A percentile compares a stretch with the other conserved stretches of the same genome.
Evolutionary conservation across 345 rosid species (phyloP).

Genomic region (Brassica cretica): DNA sequence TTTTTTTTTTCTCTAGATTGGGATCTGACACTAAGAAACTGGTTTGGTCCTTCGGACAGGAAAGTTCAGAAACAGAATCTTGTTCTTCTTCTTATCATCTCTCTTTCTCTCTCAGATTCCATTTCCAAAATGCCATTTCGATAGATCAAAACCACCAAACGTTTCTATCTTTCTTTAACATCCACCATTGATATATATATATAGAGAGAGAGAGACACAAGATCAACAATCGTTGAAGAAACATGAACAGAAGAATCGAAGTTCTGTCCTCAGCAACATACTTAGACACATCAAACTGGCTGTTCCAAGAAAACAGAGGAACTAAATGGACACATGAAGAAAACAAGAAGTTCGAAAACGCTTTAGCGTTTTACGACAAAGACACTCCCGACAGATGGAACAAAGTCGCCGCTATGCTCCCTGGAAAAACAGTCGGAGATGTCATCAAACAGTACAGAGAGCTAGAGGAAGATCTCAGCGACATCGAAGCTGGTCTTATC

Average conservation of each 20-base stretch:
- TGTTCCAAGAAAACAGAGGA: slow-evolving; percentile 42
- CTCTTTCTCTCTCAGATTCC: slow-evolving; percentile 50
- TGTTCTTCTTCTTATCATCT: slow-evolving; percentile 22
- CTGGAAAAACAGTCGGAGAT: slow-evolving; percentile 89
- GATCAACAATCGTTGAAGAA: slow-evolving; percentile 12
- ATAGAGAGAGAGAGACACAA: background rate
- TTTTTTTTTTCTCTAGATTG: slow-evolving; percentile 8
- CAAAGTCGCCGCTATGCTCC: slow-evolving; percentile 85
- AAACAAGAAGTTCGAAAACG: slow-evolving; percentile 92
- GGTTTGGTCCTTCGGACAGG: slow-evolving; percentile 26
- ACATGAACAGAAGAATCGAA: slow-evolving; percentile 60
- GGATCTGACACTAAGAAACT: slow-evolving; percentile 30
- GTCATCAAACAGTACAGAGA: slow-evolving; percentile 88
- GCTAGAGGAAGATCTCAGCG: slow-evolving; percentile 87
- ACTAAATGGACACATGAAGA: slow-evolving; percentile 88
- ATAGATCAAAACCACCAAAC: background rate
- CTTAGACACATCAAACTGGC: slow-evolving; percentile 62
- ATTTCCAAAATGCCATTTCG: slow-evolving; percentile 43
- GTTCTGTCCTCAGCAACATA: slow-evolving; percentile 60
- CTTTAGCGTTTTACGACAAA: slow-evolving; percentile 76
- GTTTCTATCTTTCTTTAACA: slow-evolving; percentile 47
- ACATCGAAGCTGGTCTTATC: slow-evolving; percentile 88
- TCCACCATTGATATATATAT: slow-evolving; percentile 35
- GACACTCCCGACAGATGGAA: slow-evolving; percentile 93
- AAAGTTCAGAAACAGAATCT: slow-evolving; percentile 34